Evolutionary conservation across 306 rosid species (phyloP), one percentile per base, ranked within the genome.

Genomic region (Vigna trinervia): DNA sequence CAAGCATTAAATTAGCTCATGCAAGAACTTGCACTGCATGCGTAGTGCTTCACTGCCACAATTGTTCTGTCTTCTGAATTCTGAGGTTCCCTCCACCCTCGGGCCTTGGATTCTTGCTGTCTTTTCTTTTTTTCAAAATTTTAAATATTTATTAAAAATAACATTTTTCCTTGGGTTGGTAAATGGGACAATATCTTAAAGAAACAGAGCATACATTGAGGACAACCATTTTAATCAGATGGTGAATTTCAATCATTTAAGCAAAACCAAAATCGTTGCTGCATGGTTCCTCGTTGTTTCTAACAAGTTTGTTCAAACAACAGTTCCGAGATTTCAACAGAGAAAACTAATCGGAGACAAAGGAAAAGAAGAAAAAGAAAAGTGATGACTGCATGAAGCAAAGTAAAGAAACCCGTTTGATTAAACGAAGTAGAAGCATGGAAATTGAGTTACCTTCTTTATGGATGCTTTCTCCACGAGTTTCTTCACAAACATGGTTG

Each of bases 381-480:
- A 10, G 62, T 45, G 12, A 78, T 17, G 20, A 15, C 0, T 1
- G 67, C 43, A 61, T 30, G 47, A 41, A 39, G 12, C 45, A 39
- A 39, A 39, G 43, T 38, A 38, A 22, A 22, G 23, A 22, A 1
- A 38, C 10, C 9, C 9, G 43, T 38, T 38, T 6, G 43, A 3
- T 9, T 15, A 26, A 20, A 9, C 13, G 3, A 56, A 23, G 28
- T n/a, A 20, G 46, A 75, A 26, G 12, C 4, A 26, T 13, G 36
- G 30, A 71, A 17, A 41, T 32, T 41, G 26, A 45, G 69, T 65
- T 43, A 88, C 98, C 96, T 89, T 94, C 85, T 86, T 90, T 51
- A 51, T 64, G 56, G 97, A 85, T 80, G 98, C 98, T 83, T 90
- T 94, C 87, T 84, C 95, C 34, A 92, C 96, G 14, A 94, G 87